Evolutionary conservation across 1,139 yeast genomes (phyloP), one percentile per base, ranked within the genome.

Genomic region (Protomyces macrosporus): DNA sequence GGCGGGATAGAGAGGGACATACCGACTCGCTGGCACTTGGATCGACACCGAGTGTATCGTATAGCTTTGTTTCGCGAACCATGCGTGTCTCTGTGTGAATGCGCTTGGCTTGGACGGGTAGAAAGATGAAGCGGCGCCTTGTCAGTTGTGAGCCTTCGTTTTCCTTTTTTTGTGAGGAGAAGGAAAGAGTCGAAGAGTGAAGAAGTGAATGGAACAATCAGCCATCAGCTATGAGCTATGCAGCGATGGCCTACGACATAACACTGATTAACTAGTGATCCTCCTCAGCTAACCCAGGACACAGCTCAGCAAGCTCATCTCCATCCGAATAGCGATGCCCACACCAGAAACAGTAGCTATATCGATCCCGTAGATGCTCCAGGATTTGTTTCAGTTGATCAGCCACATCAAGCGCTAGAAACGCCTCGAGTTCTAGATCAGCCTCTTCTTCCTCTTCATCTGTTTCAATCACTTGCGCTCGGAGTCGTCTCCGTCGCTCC

Each of bases 281-380:
- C 12, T 72, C 76, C 66, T 78, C 80, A 3, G 68, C 65, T 1
- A 71, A 65, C 0, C 85, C 85, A 1, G 84, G 84, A 69, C 85
- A 82, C 61, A 73, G 70, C 5, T 68, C 68, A n/a, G 65, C 72
- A 54, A 82, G 68, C 39, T 82, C 84, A 0, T 69, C 68, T 45
- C 70, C 75, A 62, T 71, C 73, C 0, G 71, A 70, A 68, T 76
- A 82, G 50, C 68, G 69, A 7, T 70, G 70, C 0, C 84, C 84
- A 69, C 86, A 82, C 73, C 75, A 82, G 68, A 75, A 79, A 68
- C 86, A 82, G 69, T 78, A 82, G 64, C 69, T 67, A 64, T 75
- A 76, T 36, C 72, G 72, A 0, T 73, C 68, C 16, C 84, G 74
- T 30, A 81, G 71, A 65, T 77, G 78, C 6, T 69, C 67, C 37